Conservation (phyloP, 257 asterid genomes). For the Ophiorrhiza pumila region DNA sequence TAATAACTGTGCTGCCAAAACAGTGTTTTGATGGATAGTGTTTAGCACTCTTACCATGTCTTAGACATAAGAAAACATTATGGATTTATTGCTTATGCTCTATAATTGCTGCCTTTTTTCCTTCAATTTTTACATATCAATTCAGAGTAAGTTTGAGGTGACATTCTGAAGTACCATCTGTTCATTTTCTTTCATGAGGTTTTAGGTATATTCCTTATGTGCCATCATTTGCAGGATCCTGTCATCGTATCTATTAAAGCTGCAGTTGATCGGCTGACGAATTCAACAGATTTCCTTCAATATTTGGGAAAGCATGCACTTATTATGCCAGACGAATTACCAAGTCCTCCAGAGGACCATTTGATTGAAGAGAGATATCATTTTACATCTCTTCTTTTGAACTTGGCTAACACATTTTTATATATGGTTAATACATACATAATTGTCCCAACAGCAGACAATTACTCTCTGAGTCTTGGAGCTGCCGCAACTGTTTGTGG, state of each 20-base stretch:
- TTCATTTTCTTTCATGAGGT: not conserved
- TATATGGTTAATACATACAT: conserved; percentile 72
- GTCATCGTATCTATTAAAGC: conserved; percentile 39
- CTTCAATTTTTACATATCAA: not conserved
- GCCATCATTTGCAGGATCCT: conserved; percentile 41
- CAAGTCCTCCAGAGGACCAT: conserved; percentile 34
- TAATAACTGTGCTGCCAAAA: not conserved
- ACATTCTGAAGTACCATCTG: not conserved
- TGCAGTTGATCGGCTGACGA: conserved; percentile 45
- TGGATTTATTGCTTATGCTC: too few relatives aligned
- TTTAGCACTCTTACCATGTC: not conserved
- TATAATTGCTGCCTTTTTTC: not conserved
- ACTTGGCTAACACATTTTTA: conserved; percentile 54
- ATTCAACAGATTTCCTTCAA: conserved; percentile 49
- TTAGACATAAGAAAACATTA: not conserved
- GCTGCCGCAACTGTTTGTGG: conserved; percentile 85
- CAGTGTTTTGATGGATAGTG: not conserved
- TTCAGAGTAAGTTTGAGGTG: not conserved
- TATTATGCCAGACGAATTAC: conserved; percentile 47
- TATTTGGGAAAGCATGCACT: conserved; percentile 58
- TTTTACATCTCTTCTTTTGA: conserved; percentile 56
- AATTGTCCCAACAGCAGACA: conserved; percentile 71
- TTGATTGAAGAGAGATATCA: conserved; percentile 40
- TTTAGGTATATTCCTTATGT: not conserved
- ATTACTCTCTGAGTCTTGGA: conserved; percentile 61